These are phyloP conservation scores for Colletotrichum tabaci DNA, from an alignment of 2,329 filamentous ascomycete species.

Conservation along the genomic window DNA sequence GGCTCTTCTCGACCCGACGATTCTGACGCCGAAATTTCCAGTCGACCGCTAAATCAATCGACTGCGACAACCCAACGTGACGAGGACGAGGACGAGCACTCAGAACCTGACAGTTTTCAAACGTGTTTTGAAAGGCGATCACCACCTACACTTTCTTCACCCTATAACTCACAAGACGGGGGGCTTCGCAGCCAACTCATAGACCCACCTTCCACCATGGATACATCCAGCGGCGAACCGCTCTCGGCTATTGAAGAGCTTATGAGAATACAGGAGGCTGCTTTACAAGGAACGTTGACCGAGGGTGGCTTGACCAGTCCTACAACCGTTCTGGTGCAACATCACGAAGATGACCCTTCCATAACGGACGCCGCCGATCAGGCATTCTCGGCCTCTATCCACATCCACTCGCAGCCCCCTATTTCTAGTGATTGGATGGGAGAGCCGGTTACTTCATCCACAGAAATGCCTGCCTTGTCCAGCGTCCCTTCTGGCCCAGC, in stretches of 20 bases:
- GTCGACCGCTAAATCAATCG: background rate
- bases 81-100: slow-evolving; percentile 9
- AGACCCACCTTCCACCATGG: slow-evolving; percentile 19
- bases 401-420: slow-evolving; percentile 37
- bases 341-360: slow-evolving; percentile 1
- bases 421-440: slow-evolving; percentile 25
- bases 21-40: background rate
- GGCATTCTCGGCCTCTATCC: slow-evolving; percentile 25
- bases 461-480: slow-evolving; percentile 28
- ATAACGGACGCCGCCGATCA: background rate
- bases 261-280: slow-evolving; percentile 35
- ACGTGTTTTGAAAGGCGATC: slow-evolving; percentile 27
- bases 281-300: slow-evolving; percentile 9
- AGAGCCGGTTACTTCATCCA: slow-evolving; percentile 25
- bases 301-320: slow-evolving; percentile 19
- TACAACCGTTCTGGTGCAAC: slow-evolving; percentile 1
- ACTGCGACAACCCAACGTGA: background rate
- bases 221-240: slow-evolving; percentile 24
- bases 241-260: slow-evolving; percentile 39
- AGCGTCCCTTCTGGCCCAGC: slow-evolving; percentile 13
- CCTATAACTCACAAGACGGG: background rate
- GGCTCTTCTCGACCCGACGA: background rate
- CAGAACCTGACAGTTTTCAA: slow-evolving; percentile 21
- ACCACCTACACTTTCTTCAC: background rate
- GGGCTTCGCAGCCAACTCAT: background rate